These are phyloP conservation scores for Phytophthora niederhauseri DNA, from an alignment of 352 stramenopile species.

Conservation along the genomic window DNA sequence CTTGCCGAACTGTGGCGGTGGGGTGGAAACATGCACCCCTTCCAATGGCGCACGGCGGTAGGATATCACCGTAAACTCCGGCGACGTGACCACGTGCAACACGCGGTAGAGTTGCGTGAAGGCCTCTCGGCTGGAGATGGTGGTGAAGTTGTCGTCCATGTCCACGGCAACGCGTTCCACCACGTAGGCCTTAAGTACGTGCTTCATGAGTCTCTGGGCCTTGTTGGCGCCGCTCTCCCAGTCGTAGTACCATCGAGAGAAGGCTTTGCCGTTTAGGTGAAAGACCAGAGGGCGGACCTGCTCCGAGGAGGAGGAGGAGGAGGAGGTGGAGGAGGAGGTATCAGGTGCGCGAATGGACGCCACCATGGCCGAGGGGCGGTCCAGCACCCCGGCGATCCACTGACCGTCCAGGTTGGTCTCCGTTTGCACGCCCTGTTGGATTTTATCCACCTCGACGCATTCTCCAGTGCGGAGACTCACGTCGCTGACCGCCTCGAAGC, in stretches of 20 bases:
- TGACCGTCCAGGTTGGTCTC: slow-evolving; percentile 62
- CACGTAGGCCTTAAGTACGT: slow-evolving; percentile 68
- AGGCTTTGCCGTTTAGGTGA: slow-evolving; percentile 57
- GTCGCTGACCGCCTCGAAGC: slow-evolving; percentile 46
- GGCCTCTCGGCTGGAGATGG: slow-evolving; percentile 18
- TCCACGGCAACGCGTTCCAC: slow-evolving; percentile 49
- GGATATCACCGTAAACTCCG: slow-evolving; percentile 78
- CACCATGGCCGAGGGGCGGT: slow-evolving; percentile 46
- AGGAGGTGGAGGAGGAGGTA: not conserved
- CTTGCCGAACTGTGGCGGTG: slow-evolving; percentile 2
- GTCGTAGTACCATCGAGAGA: slow-evolving; percentile 71
- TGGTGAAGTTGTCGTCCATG: slow-evolving; percentile 39
- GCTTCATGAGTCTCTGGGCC: slow-evolving; percentile 70
- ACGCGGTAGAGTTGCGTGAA: slow-evolving; percentile 51
- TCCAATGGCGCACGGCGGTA: slow-evolving; percentile 60
- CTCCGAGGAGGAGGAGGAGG: not conserved
- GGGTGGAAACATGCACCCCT: slow-evolving; percentile 11
- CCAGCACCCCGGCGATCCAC: slow-evolving; percentile 61
- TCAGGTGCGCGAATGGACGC: slow-evolving; percentile 13
- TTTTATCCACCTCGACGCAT: slow-evolving; percentile 47
- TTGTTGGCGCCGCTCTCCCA: slow-evolving; percentile 79
- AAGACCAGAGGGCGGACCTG: slow-evolving; percentile 44
- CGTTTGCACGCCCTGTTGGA: slow-evolving; percentile 45
- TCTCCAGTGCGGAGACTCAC: slow-evolving; percentile 49
- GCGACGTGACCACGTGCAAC: slow-evolving; percentile 52